Evolutionary conservation across 305 asterid genomes (phyloP).

Genomic region (Coffea humblotiana): DNA sequence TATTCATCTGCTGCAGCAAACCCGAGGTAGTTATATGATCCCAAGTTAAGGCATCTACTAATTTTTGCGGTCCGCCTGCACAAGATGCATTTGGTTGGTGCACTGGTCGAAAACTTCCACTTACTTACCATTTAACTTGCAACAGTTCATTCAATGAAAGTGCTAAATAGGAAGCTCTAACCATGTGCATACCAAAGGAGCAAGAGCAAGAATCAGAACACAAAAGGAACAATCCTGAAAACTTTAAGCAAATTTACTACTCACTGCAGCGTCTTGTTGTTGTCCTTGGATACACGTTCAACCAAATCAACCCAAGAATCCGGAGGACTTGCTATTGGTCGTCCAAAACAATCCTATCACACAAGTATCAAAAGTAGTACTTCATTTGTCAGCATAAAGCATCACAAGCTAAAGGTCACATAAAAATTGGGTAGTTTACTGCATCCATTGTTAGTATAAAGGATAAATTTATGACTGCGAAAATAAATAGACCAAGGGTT

Average conservation of each 20-base stretch:
- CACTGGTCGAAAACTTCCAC: not conserved
- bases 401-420: not conserved
- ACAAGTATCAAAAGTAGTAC: not conserved
- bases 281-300: constrained; percentile 91
- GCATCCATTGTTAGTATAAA: not conserved
- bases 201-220: constrained; percentile 7
- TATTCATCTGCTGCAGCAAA: constrained; percentile 99
- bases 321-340: constrained; percentile 96
- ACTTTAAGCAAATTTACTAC: constrained; percentile 17
- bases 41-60: constrained; percentile 87
- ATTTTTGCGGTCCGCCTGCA: constrained; percentile 80
- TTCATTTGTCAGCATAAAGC: not conserved
- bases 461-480: not conserved
- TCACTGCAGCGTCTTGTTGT: constrained; percentile 90
- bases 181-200: not conserved
- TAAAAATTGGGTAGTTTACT: not conserved
- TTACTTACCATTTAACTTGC: not conserved
- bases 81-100: constrained; percentile 5
- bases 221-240: constrained; percentile 9
- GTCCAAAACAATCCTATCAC: constrained; percentile 91
- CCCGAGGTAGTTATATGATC: constrained; percentile 97
- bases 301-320: constrained; percentile 99
- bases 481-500: not conserved
- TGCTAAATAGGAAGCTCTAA: not conserved
- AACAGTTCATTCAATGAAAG: not conserved